Evolutionary conservation across 2,329 filamentous ascomycete species (phyloP), one percentile per base, ranked within the genome.

Genomic region (Arthrobotrys conoides): DNA sequence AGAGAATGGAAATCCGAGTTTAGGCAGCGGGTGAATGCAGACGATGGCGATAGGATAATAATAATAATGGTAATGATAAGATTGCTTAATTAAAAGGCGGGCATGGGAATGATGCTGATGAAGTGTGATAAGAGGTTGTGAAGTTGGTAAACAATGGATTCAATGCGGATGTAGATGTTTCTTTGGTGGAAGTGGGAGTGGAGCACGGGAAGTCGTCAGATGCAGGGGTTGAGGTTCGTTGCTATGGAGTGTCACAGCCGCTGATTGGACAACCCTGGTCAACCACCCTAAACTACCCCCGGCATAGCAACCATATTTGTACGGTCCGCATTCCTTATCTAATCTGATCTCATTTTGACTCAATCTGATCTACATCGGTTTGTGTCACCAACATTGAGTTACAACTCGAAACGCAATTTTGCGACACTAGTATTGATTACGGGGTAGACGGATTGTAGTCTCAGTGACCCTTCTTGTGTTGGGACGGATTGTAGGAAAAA

Each of bases 21-120:
- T 57, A 72, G 61, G 59, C 48, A 59, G 55, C 69, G 69, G 69
- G 44, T 66, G 69, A 66, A 72, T 72, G 69, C 59, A 65, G 59
- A 51, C 49, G 48, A 51, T 9, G 44, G 44, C 48, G 48, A 51
- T 51, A 51, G 22, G 48, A 24, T 51, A 24, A 24, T 20, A 22
- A 24, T 5, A 49, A 22, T 16, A 51, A 24, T 51, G 48, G n/a
- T 5, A 2, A n/a, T 12, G 44, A 46, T 46, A 46, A 46, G 44
- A 46, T 46, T 46, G n/a, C 6, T 20, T 9, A 46, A 46, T 46
- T 46, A 18, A 46, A 46, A 8, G 16, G 44, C 44, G 8, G n/a
- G 44, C n/a, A 46, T 20, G 44, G n/a, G 44, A 46, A 46, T 46
- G 44, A 20, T 46, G 5, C n/a, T 6, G 2, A 20, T 46, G 44